A percentile compares a stretch with the other conserved stretches of the same genome.
Evolutionary conservation across 208 protist genomes (phyloP).

Genomic region (Trypanosoma brucei): DNA sequence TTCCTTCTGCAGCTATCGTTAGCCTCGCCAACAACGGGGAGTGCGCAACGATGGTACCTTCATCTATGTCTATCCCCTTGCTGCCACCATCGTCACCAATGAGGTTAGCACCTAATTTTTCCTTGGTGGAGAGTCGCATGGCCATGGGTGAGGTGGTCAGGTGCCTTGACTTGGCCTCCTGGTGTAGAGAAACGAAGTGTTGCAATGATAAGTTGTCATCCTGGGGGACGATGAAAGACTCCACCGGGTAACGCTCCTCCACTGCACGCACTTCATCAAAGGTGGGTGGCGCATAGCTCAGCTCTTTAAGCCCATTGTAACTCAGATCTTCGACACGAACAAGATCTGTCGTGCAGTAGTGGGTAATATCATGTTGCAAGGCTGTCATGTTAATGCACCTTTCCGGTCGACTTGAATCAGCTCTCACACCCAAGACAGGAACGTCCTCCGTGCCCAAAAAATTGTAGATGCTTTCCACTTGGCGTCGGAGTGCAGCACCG

Average conservation of each 20-base stretch:
- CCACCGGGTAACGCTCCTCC: slow-evolving; percentile 68
- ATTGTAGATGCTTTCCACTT: slow-evolving; percentile 49
- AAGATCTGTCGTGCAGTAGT: slow-evolving; percentile 64
- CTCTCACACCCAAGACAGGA: slow-evolving; percentile 65
- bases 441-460: slow-evolving; percentile 69
- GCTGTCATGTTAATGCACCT: slow-evolving; percentile 58
- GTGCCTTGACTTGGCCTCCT: slow-evolving; percentile 38
- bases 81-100: not conserved
- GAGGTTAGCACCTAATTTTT: slow-evolving; percentile 30
- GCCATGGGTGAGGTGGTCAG: slow-evolving; percentile 23
- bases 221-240: slow-evolving; percentile 72
- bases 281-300: slow-evolving; percentile 83
- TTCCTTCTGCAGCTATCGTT: too few relatives aligned
- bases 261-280: slow-evolving; percentile 53
- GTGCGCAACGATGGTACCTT: not conserved
- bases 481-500: slow-evolving; percentile 5
- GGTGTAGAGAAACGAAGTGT: slow-evolving; percentile 61
- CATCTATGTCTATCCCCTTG: not conserved
- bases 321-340: slow-evolving; percentile 39
- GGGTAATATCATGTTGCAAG: slow-evolving; percentile 78
- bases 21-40: too few relatives aligned
- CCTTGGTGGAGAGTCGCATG: slow-evolving; percentile 32
- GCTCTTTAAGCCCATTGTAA: slow-evolving; percentile 41
- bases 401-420: slow-evolving; percentile 43
- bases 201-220: slow-evolving; percentile 67